phyloP scores from a whole-genome alignment of 495 filamentous ascomycete genomes.

The Lophiotrema nucula region DNA sequence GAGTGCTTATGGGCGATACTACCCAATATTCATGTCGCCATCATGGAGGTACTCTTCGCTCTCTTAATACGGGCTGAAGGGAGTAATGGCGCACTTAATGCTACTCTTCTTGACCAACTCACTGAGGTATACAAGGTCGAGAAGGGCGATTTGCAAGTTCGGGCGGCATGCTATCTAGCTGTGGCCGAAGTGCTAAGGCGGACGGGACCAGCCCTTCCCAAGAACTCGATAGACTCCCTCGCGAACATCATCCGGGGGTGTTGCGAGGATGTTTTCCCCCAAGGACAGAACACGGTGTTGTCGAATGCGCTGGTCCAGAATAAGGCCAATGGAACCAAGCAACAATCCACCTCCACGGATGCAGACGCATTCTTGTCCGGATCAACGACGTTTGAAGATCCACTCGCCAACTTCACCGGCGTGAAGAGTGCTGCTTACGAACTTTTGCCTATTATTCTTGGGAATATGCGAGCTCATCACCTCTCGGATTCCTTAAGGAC shows the following conservation, averaged over 20 bases:
- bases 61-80: constrained; percentile 55
- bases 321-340: constrained; percentile 39
- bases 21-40: constrained; percentile 69
- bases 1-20: constrained; percentile 69
- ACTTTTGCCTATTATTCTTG: constrained; percentile 63
- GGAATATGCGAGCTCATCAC: constrained; percentile 58
- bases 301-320: constrained; percentile 26
- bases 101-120: constrained; percentile 64
- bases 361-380: constrained; percentile 56
- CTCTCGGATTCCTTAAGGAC: constrained; percentile 63
- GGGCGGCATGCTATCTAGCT: constrained; percentile 59
- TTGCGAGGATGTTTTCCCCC: constrained; percentile 59
- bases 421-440: constrained; percentile 50
- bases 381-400: constrained; percentile 7
- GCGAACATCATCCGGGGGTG: constrained; percentile 56
- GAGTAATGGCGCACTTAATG: constrained; percentile 53
- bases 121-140: constrained; percentile 67
- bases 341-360: constrained; percentile 42
- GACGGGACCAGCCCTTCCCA: constrained; percentile 63
- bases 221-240: constrained; percentile 58
- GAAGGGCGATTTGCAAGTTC: constrained; percentile 47
- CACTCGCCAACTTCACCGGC: constrained; percentile 33
- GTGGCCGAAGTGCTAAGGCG: constrained; percentile 55
- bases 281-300: not conserved
- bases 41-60: constrained; percentile 56